phyloP scores from a whole-genome alignment of 2,329 filamentous ascomycete genomes.

The Periconia digitata region DNA sequence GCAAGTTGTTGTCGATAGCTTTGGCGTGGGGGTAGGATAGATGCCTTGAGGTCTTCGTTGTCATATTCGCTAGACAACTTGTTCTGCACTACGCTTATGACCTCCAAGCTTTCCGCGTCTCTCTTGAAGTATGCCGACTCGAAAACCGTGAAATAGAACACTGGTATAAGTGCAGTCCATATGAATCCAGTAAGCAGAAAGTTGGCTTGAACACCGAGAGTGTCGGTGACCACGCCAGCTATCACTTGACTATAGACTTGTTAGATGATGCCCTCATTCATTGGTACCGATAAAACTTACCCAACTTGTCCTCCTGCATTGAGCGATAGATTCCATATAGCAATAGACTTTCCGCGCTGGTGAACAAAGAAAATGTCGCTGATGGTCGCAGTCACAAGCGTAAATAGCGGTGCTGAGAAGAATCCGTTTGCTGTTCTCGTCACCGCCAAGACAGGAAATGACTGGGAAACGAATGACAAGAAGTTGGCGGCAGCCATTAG shows the following conservation, averaged over 20 bases:
- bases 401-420: constrained; percentile 14
- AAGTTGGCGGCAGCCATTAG: constrained; percentile 12
- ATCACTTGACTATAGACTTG: constrained; percentile 4
- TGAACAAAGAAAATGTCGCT: constrained; percentile 16
- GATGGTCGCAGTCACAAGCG: constrained; percentile 14
- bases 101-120: constrained; percentile 3
- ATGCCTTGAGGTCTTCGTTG: constrained; percentile 9
- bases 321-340: constrained; percentile 15
- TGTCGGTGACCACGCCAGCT: constrained; percentile 13
- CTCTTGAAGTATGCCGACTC: constrained; percentile 14
- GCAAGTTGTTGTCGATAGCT: constrained; percentile 9
- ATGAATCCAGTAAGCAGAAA: constrained; percentile 13
- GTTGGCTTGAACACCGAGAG: constrained; percentile 11
- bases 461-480: constrained; percentile 8
- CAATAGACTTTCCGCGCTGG: constrained; percentile 14
- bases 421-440: constrained; percentile 14
- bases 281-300: background rate
- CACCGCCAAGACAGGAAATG: constrained; percentile 11
- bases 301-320: constrained; percentile 15
- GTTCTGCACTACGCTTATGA: constrained; percentile 3
- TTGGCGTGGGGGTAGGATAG: constrained; percentile 1
- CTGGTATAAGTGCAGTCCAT: constrained; percentile 7
- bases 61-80: constrained; percentile 11
- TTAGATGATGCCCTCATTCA: background rate
- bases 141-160: constrained; percentile 14